Conservation (phyloP, 345 rosid genomes). For the Rhodamnia argentea region DNA sequence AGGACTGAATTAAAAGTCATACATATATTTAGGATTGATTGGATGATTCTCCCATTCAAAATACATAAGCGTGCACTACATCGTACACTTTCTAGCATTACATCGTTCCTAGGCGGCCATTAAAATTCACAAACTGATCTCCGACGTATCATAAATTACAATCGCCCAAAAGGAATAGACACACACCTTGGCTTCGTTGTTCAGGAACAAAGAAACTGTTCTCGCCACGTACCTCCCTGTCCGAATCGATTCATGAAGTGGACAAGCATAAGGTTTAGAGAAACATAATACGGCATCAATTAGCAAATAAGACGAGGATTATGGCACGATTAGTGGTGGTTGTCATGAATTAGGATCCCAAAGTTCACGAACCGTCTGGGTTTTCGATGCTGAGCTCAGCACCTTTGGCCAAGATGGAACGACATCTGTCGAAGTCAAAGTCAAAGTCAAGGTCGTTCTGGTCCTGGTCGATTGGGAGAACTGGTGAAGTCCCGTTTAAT, state of each 20-base stretch:
- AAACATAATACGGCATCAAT: background rate
- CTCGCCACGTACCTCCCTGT: conserved; percentile 68
- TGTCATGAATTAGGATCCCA: background rate
- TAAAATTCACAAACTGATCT: background rate
- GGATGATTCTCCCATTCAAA: no score
- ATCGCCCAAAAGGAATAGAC: background rate
- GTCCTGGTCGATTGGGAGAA: conserved; percentile 58
- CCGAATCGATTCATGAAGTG: background rate
- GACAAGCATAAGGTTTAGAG: background rate
- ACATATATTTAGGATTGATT: no score
- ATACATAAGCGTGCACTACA: no score
- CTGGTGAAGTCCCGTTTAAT: conserved; percentile 40
- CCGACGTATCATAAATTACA: background rate
- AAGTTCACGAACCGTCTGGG: conserved; percentile 48
- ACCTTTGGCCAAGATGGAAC: conserved; percentile 55
- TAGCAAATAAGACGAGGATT: background rate
- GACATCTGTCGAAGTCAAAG: conserved; percentile 51
- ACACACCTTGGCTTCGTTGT: conserved; percentile 55
- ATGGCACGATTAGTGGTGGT: background rate
- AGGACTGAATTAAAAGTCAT: no score
- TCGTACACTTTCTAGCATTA: background rate
- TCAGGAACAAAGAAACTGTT: conserved; percentile 46
- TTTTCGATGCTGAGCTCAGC: conserved; percentile 64
- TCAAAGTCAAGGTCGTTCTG: conserved; percentile 23
- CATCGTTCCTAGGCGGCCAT: background rate